Conservation (phyloP, 768 basidiomycete genomes). For the Boletus subparvulus region DNA sequence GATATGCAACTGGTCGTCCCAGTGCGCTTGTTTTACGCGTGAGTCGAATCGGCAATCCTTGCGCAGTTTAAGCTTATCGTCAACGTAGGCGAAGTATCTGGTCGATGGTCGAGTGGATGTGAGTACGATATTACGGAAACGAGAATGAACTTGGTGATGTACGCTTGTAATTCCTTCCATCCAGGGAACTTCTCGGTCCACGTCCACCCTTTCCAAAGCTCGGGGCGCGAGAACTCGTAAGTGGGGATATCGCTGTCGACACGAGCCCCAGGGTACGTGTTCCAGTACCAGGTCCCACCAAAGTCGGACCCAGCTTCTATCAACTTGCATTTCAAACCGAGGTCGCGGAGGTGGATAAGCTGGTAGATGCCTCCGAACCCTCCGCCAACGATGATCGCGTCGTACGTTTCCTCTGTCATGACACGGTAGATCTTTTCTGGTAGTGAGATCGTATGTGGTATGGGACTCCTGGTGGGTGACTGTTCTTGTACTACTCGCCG, state of each 20-base stretch:
- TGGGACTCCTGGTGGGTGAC: background rate
- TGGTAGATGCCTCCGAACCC: conserved; percentile 12
- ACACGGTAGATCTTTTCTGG: background rate
- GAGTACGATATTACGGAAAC: background rate
- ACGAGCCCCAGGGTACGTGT: conserved; percentile 13
- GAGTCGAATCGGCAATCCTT: conserved; percentile 17
- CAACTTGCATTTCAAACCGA: conserved; percentile 9
- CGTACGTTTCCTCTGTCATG: conserved; percentile 6
- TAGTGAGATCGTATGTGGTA: background rate
- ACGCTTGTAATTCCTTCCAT: conserved; percentile 12
- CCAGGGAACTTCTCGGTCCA: conserved; percentile 17
- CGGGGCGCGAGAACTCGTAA: conserved; percentile 10
- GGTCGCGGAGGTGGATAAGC: conserved; percentile 7
- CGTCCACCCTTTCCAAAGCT: conserved; percentile 13
- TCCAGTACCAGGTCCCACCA: conserved; percentile 19
- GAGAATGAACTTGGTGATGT: background rate
- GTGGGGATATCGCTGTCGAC: conserved; percentile 10
- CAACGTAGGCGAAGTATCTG: conserved; percentile 18
- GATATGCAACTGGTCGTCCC: conserved; percentile 9
- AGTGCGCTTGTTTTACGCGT: conserved; percentile 5
- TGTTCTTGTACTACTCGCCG: background rate
- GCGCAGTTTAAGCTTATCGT: conserved; percentile 10
- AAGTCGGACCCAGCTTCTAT: conserved; percentile 10
- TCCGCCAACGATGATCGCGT: conserved; percentile 10
- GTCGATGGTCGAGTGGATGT: background rate